phyloP scores from a whole-genome alignment of 345 rosid species.

The Eutrema yunnanense region DNA sequence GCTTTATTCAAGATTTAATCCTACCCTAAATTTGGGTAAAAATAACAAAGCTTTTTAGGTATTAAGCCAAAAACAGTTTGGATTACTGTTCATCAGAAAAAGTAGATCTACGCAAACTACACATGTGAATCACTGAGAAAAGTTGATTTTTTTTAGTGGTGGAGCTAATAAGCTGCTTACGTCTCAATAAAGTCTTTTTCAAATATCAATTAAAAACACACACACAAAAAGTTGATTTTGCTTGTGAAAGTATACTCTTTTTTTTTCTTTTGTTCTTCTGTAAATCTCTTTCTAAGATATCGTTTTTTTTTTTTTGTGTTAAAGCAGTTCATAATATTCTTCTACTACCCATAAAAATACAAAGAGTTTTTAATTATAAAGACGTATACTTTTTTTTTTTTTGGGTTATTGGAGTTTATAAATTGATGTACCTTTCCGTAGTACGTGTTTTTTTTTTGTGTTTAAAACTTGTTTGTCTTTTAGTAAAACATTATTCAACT shows the following conservation, averaged over 20 bases:
- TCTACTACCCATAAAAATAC: slow-evolving; percentile 4
- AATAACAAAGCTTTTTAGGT: neutral
- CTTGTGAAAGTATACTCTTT: neutral
- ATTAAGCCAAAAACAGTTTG: neutral
- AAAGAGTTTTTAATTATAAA: neutral
- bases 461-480: neutral
- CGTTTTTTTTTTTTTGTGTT: slow-evolving; percentile 4
- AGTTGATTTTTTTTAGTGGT: neutral
- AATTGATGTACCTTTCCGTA: slow-evolving; percentile 35
- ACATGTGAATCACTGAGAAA: slow-evolving; percentile 10
- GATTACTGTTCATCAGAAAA: slow-evolving; percentile 15
- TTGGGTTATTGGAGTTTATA: neutral
- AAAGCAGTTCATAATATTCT: slow-evolving; percentile 2
- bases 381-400: neutral
- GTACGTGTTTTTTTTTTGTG: slow-evolving; percentile 1
- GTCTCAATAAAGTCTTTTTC: slow-evolving; percentile 6
- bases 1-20: neutral
- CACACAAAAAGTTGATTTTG: slow-evolving; percentile 1
- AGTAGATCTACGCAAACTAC: slow-evolving; percentile 21
- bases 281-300: neutral
- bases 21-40: neutral
- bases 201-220: neutral
- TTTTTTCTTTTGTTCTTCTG: neutral
- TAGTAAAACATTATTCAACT: neutral
- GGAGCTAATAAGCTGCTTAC: slow-evolving; percentile 21